These are phyloP conservation scores for Blastobotrys buckinghamii DNA, from an alignment of 1,139 yeast genomes.

Conservation along the genomic window DNA sequence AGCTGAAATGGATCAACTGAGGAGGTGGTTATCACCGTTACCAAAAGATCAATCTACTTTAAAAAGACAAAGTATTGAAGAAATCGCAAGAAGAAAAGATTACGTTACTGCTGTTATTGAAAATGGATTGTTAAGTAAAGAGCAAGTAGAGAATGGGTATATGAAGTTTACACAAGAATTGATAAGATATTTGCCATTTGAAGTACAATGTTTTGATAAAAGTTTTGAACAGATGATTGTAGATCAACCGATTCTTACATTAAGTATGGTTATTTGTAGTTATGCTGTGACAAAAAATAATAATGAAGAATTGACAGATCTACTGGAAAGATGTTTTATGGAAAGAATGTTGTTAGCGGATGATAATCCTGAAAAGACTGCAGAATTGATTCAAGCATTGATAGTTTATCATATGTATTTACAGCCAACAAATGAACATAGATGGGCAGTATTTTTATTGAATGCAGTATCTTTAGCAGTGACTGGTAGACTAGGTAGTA, in stretches of 20 bases:
- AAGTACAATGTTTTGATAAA: background rate
- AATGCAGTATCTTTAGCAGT: constrained; percentile 4
- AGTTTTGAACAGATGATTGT: constrained; percentile 2
- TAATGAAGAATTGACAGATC: background rate
- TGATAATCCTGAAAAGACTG: background rate
- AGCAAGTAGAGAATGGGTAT: background rate
- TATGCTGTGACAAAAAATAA: background rate
- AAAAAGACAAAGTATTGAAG: background rate
- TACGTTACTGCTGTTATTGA: constrained; percentile 4
- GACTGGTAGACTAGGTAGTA: background rate
- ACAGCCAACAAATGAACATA: constrained; percentile 4
- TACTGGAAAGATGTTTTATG: constrained; percentile 2
- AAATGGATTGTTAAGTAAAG: constrained; percentile 2
- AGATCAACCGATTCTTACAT: constrained; percentile 1
- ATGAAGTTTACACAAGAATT: background rate
- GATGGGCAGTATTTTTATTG: constrained; percentile 2
- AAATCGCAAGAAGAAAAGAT: background rate
- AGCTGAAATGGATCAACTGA: constrained; percentile 2
- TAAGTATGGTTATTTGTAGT: constrained; percentile 8
- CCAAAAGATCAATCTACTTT: background rate
- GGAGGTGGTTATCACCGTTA: background rate
- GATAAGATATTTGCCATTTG: constrained; percentile 6
- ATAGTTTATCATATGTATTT: constrained; percentile 9
- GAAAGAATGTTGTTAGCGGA: constrained; percentile 3
- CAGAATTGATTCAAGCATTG: constrained; percentile 5